These are phyloP conservation scores for Microsporum ferrugineum DNA, from an alignment of 2,329 filamentous ascomycete species.

Conservation along the genomic window DNA sequence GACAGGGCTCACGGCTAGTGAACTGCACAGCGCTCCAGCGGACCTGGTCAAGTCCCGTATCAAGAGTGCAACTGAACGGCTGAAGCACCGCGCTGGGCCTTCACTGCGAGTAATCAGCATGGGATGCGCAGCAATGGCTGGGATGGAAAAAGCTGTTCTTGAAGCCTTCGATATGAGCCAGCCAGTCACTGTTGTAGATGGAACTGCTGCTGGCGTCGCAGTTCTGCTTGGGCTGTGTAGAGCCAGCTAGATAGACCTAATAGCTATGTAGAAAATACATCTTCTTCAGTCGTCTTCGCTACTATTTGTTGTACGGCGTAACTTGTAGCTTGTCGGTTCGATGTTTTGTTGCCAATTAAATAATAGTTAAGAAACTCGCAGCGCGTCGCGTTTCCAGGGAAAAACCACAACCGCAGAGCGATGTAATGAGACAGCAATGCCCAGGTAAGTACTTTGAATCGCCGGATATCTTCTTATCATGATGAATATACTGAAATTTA, in stretches of 20 bases:
- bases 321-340: neutral
- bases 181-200: conserved; percentile 63
- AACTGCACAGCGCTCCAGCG: conserved; percentile 59
- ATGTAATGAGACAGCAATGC: conserved; percentile 1
- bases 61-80: conserved; percentile 54
- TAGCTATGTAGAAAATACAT: neutral
- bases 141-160: conserved; percentile 65
- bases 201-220: conserved; percentile 34
- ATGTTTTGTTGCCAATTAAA: neutral
- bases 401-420: conserved; percentile 2
- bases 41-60: conserved; percentile 56
- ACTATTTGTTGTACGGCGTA: neutral
- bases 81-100: conserved; percentile 43
- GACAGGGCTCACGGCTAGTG: conserved; percentile 66
- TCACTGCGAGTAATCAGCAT: conserved; percentile 61
- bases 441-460: neutral
- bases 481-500: neutral
- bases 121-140: conserved; percentile 86
- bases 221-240: neutral
- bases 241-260: neutral
- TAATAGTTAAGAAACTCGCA: neutral
- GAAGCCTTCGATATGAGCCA: conserved; percentile 46
- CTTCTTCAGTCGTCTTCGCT: neutral
- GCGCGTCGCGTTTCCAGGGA: conserved; percentile 2
- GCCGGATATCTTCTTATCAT: neutral